A percentile compares a stretch with the other conserved stretches of the same genome.
Evolutionary conservation across 768 basidiomycete species (phyloP).

Genomic region (Agaricus subrufescens): DNA sequence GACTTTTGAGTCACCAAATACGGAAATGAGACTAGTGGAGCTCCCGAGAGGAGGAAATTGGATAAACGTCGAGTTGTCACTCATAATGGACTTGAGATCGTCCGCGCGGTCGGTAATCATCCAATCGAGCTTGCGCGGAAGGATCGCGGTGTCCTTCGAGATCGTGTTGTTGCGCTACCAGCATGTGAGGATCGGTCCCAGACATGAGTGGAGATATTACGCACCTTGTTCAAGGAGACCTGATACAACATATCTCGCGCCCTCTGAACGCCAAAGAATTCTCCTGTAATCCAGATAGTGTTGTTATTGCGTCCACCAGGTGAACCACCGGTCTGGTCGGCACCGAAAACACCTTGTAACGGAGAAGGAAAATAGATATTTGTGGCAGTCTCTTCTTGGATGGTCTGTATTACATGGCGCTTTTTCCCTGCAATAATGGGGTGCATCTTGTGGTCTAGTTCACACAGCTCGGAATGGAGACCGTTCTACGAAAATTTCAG

Average conservation of each 20-base stretch:
- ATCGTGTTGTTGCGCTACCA: constrained; percentile 81
- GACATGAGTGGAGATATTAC: constrained; percentile 14
- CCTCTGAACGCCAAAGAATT: constrained; percentile 93
- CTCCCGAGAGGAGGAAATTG: constrained; percentile 91
- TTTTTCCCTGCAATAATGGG: constrained; percentile 89
- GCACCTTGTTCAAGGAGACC: constrained; percentile 80
- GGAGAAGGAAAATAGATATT: constrained; percentile 95
- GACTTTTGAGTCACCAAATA: constrained; percentile 90
- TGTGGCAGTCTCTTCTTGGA: constrained; percentile 95
- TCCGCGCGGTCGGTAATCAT: constrained; percentile 96
- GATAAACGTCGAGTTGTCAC: constrained; percentile 94
- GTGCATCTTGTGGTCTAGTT: constrained; percentile 94
- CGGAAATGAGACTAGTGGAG: constrained; percentile 87
- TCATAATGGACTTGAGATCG: constrained; percentile 89
- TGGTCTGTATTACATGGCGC: constrained; percentile 79
- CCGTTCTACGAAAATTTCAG: constrained; percentile 57
- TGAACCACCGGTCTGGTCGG: constrained; percentile 43
- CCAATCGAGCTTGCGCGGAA: constrained; percentile 98
- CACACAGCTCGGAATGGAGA: constrained; percentile 83
- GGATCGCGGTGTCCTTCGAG: constrained; percentile 88
- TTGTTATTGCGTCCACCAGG: constrained; percentile 57
- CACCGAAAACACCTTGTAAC: constrained; percentile 78
- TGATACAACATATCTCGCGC: constrained; percentile 95
- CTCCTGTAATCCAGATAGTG: constrained; percentile 94
- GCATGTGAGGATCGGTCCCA: constrained; percentile 2